A percentile compares a stretch with the other conserved stretches of the same genome.
Evolutionary conservation across 2,329 filamentous ascomycete genomes (phyloP).

Genomic region (Neobulgaria alba): DNA sequence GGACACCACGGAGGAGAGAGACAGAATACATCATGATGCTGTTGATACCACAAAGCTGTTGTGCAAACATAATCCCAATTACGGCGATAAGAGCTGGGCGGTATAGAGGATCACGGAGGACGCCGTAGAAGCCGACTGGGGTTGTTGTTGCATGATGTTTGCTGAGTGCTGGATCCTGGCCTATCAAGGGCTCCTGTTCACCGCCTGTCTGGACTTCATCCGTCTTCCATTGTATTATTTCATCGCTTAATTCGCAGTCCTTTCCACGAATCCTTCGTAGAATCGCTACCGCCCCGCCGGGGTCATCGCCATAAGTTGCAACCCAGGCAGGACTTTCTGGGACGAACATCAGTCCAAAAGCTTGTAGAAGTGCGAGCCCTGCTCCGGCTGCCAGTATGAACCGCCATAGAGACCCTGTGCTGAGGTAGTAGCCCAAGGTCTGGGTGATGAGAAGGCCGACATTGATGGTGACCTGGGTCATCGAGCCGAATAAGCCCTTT

Average conservation of each 20-base stretch:
- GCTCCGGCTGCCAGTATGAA: slow-evolving; percentile 71
- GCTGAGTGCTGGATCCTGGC: background rate
- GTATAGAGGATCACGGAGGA: slow-evolving; percentile 58
- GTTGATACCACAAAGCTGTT: slow-evolving; percentile 92
- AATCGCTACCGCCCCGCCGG: slow-evolving; percentile 50
- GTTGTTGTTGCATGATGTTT: background rate
- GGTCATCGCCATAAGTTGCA: slow-evolving; percentile 53
- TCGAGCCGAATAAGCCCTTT: slow-evolving; percentile 70
- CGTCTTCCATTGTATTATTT: slow-evolving; percentile 55
- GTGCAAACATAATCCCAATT: slow-evolving; percentile 82
- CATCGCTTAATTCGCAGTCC: slow-evolving; percentile 60
- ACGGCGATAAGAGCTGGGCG: slow-evolving; percentile 73
- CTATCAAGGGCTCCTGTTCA: background rate
- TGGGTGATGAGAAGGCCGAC: slow-evolving; percentile 81
- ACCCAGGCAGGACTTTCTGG: slow-evolving; percentile 87
- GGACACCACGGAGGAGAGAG: slow-evolving; percentile 70
- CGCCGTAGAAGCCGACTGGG: slow-evolving; percentile 47
- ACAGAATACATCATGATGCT: slow-evolving; percentile 98
- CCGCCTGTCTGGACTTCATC: slow-evolving; percentile 23
- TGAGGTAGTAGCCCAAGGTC: slow-evolving; percentile 78
- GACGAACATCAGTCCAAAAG: slow-evolving; percentile 62
- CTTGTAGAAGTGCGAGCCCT: slow-evolving; percentile 57
- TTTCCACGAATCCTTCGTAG: slow-evolving; percentile 70
- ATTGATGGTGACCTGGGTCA: slow-evolving; percentile 93
- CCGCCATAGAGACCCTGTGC: slow-evolving; percentile 71